Evolutionary conservation across 164 flowering plant genomes (phyloP), one percentile per base, ranked within the genome.

Genomic region (Magnolia kwangsiensis): DNA sequence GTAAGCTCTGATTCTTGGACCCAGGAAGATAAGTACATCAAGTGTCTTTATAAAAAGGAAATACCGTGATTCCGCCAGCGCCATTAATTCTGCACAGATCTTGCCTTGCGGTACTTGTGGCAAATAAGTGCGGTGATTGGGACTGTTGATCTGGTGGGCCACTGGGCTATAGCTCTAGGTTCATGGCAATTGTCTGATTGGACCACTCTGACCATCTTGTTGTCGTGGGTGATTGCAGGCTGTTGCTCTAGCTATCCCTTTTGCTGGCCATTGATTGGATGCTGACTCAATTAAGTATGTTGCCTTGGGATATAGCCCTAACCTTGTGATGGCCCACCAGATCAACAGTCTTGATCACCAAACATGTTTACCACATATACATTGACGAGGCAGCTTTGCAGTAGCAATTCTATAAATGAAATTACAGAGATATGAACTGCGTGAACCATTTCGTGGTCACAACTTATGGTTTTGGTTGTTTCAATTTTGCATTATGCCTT

Each of bases 1-100:
- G 98, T 92, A 73, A 86, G 90, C 81, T 23, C 49, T n/a, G 27
- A 55, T 14, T 14, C 31, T 65, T 20, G 31, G 18, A 55, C 13
- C 13, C 61, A 55, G 61, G 18, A 10, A 55, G 61, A 55, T 2
- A 10, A 10, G 7, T 55, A 55, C 61, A 3, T 0, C 16, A 55
- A 55, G 13, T 55, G 61, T 55, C 11, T 55, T 55, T 55, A 55
- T 16, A 2, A 55, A 16, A 10, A 2, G 4, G 61, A 7, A 55
- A 55, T 55, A 16, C 11, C 18, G 8, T 55, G 13, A 37, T 55
- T 16, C 61, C 1, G 18, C 11, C 61, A 10, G 18, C 11, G 61
- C 11, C 2, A 2, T 55, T 10, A 55, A 2, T 55, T 55, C 2
- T 10, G 18, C 61, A 10, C 18, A 55, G 18, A 55, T 55, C 11